These are phyloP conservation scores for Alloascoidea africana DNA, from an alignment of 805 yeast genomes.

Conservation along the genomic window DNA sequence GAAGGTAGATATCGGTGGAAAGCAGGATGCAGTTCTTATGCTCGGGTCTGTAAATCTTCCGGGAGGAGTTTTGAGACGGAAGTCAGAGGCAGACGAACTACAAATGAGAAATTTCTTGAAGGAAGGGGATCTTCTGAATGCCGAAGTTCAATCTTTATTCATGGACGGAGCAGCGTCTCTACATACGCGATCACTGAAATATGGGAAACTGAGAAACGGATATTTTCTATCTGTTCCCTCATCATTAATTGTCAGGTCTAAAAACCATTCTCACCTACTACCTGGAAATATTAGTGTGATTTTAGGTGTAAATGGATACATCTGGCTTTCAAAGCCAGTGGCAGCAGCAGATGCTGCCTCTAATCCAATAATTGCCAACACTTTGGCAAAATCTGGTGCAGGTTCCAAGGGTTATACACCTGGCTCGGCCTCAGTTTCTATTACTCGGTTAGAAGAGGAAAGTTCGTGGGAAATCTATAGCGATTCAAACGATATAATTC, in stretches of 20 bases:
- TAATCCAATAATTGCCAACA: slow-evolving; percentile 9
- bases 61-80: slow-evolving; percentile 90
- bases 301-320: slow-evolving; percentile 87
- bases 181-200: slow-evolving; percentile 89
- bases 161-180: slow-evolving; percentile 86
- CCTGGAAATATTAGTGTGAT: slow-evolving; percentile 91
- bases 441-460: slow-evolving; percentile 75
- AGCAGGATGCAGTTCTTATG: slow-evolving; percentile 82
- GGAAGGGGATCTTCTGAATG: slow-evolving; percentile 91
- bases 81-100: slow-evolving; percentile 87
- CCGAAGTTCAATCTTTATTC: slow-evolving; percentile 85
- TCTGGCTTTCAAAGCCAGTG: slow-evolving; percentile 74
- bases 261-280: slow-evolving; percentile 75
- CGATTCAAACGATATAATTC: slow-evolving; percentile 67
- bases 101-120: slow-evolving; percentile 90
- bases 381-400: slow-evolving; percentile 15
- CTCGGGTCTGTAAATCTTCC: slow-evolving; percentile 94
- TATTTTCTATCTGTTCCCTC: slow-evolving; percentile 69
- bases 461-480: slow-evolving; percentile 92
- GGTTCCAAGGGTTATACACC: neutral
- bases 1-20: slow-evolving; percentile 95
- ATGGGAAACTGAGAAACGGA: slow-evolving; percentile 92
- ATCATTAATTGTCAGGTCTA: slow-evolving; percentile 68
- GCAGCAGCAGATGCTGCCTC: slow-evolving; percentile 13
- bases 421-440: slow-evolving; percentile 38